These are phyloP conservation scores for Trametes pubescens DNA, from an alignment of 1,284 basidiomycete genomes.

Conservation along the genomic window DNA sequence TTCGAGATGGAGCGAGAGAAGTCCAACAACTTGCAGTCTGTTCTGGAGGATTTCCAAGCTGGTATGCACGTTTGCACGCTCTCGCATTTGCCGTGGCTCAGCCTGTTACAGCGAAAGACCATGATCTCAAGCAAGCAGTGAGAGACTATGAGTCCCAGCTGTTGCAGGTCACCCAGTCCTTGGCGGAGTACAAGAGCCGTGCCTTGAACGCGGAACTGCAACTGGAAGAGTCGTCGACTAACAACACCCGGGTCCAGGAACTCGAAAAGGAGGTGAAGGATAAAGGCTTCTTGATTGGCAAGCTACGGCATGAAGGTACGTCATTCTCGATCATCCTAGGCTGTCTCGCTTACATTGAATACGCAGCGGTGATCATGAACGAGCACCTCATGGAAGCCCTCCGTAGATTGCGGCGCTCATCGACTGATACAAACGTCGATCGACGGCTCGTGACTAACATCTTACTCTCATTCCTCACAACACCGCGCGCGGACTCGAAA, in stretches of 20 bases:
- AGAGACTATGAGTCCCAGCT: slow-evolving; percentile 85
- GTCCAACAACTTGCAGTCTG: slow-evolving; percentile 87
- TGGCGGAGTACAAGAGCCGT: slow-evolving; percentile 88
- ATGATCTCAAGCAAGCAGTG: slow-evolving; percentile 80
- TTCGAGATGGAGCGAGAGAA: slow-evolving; percentile 79
- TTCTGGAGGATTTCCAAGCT: slow-evolving; percentile 94
- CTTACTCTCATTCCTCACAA: slow-evolving; percentile 90
- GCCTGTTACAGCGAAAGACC: slow-evolving; percentile 67
- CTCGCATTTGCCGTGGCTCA: slow-evolving; percentile 26
- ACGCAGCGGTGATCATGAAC: slow-evolving; percentile 90
- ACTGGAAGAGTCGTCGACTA: slow-evolving; percentile 78
- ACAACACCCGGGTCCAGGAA: slow-evolving; percentile 69
- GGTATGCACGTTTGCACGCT: slow-evolving; percentile 57
- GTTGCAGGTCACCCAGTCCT: slow-evolving; percentile 70
- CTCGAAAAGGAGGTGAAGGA: slow-evolving; percentile 94
- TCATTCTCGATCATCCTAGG: not conserved
- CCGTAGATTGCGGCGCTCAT: slow-evolving; percentile 87
- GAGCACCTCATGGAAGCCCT: slow-evolving; percentile 98
- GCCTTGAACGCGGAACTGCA: slow-evolving; percentile 86
- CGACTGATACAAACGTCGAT: slow-evolving; percentile 91
- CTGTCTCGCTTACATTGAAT: slow-evolving; percentile 21
- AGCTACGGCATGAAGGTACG: slow-evolving; percentile 92
- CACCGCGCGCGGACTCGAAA: slow-evolving; percentile 91
- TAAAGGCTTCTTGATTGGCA: slow-evolving; percentile 91
- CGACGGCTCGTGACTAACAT: slow-evolving; percentile 95